Base-by-base conservation (phyloP, 2,329 filamentous ascomycete genomes). In the Fusarium citri region DNA sequence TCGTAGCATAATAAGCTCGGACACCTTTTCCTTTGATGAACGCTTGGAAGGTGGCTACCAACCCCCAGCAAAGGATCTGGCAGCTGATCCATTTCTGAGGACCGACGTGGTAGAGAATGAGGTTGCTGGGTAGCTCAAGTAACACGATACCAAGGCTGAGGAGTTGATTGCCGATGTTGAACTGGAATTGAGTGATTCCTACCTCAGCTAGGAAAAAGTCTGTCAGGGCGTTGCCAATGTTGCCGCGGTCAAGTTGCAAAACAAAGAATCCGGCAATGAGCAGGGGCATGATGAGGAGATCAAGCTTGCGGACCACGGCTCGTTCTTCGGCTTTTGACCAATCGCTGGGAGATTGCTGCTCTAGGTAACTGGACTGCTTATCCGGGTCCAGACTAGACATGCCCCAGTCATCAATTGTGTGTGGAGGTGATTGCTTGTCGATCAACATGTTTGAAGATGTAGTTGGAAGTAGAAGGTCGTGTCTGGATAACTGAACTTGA, bases 161-260 rank as follows among this genome's bases (percentile, higher is more conserved):
- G 18, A 59, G 50, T 12, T 59, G 57, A 5, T 59, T 45, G 8
- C 57, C 57, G 1, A 59, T 6, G 4, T 59, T 59, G 57, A 59
- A 59, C 8, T 59, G 57, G 18, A 18, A 25, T 15, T 59, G 47
- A 84, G 50, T 85, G 67, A 84, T 84, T 0, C 82, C 82, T 2
- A 80, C 79, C 58, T 84, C 83, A 8, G 18, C 3, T 12, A 59
- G 25, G 25, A 59, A 59, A 20, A 56, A 46, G n/a, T 71, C 69
- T 16, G 83, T 84, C 22, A 84, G 71, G 10, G 82, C 83, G 26
- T 82, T 83, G 37, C 78, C 70, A 41, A 84, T 78, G 59, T 79
- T 79, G 30, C 73, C 74, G 10, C 77, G 68, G 48, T 79, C 77
- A 16, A 79, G 64, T 43, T 79, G 83, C 51, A 86, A 80, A 11